Conservation (phyloP, 352 stramenopile genomes). For the Phytophthora pisi region DNA sequence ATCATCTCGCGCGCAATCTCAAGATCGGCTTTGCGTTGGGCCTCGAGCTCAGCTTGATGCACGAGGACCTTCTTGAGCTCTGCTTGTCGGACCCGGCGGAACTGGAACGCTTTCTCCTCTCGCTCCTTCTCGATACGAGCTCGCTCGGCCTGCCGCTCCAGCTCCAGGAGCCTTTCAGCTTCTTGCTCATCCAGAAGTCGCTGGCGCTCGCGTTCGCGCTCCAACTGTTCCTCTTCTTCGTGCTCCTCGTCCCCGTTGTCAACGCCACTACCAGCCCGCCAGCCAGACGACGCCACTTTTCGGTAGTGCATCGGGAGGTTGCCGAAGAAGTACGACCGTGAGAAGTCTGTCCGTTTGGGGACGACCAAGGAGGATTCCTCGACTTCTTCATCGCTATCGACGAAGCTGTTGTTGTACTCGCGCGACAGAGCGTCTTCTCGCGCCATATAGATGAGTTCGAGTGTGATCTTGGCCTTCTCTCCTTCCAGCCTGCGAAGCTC, state of each 20-base stretch:
- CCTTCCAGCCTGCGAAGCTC: conserved; percentile 23
- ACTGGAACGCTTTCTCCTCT: conserved; percentile 64
- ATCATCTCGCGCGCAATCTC: conserved; percentile 34
- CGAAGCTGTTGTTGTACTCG: conserved; percentile 36
- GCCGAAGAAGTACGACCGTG: conserved; percentile 72
- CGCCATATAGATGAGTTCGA: conserved; percentile 37
- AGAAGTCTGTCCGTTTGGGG: conserved; percentile 75
- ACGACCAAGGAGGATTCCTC: conserved; percentile 40
- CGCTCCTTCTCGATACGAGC: conserved; percentile 63
- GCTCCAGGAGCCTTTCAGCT: conserved; percentile 58
- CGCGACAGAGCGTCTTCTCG: conserved; percentile 35
- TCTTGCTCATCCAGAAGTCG: conserved; percentile 67
- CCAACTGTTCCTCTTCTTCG: conserved; percentile 69
- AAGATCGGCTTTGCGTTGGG: conserved; percentile 40
- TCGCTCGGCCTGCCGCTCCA: conserved; percentile 57
- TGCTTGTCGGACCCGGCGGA: conserved; percentile 50
- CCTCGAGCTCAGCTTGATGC: conserved; percentile 62
- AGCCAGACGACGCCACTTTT: conserved; percentile 50
- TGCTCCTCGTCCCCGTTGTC: conserved; percentile 80
- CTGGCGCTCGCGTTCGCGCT: conserved; percentile 61
- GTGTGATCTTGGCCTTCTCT: conserved; percentile 24
- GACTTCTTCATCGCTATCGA: conserved; percentile 65
- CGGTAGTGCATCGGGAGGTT: conserved; percentile 56
- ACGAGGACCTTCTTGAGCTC: conserved; percentile 65
- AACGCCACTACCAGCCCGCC: conserved; percentile 59